A percentile compares a stretch with the other conserved stretches of the same genome.
Conservation (phyloP, 1,139 yeast species). For the Taphrina sp. region DNA sequence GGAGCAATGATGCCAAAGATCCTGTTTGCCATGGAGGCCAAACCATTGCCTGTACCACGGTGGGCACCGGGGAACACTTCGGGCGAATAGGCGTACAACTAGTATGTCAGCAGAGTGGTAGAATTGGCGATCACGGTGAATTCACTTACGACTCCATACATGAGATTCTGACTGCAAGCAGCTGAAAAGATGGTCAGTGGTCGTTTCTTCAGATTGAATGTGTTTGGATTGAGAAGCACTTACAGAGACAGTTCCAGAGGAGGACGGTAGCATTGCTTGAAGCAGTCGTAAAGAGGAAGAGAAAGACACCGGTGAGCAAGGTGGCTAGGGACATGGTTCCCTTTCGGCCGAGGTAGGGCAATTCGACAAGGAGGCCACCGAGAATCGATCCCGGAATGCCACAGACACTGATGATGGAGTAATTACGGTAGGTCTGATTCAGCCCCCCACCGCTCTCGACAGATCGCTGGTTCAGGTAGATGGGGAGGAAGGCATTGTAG, state of each 20-base stretch:
- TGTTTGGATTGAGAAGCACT: too few relatives aligned
- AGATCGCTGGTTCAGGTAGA: slow-evolving; percentile 52
- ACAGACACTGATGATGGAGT: slow-evolving; percentile 52
- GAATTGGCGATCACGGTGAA: too few relatives aligned
- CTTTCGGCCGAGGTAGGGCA: slow-evolving; percentile 52
- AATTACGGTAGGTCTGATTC: slow-evolving; percentile 53
- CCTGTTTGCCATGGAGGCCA: slow-evolving; percentile 53
- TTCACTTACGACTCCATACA: slow-evolving; percentile 58
- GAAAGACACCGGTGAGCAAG: slow-evolving; percentile 53
- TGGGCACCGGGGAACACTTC: slow-evolving; percentile 59
- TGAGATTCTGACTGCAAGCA: slow-evolving; percentile 53
- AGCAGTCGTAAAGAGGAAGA: slow-evolving; percentile 59
- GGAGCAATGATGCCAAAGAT: slow-evolving; percentile 50
- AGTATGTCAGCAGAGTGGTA: too few relatives aligned
- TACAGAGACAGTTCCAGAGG: slow-evolving; percentile 55
- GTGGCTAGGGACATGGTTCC: slow-evolving; percentile 60
- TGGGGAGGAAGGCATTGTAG: slow-evolving; percentile 54
- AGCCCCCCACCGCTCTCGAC: slow-evolving; percentile 48
- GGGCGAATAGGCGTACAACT: slow-evolving; percentile 58
- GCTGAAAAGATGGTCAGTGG: too few relatives aligned
- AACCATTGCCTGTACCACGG: slow-evolving; percentile 57
- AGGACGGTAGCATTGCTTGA: slow-evolving; percentile 53
- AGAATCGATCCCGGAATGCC: slow-evolving; percentile 59
- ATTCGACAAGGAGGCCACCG: slow-evolving; percentile 49
- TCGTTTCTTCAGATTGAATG: too few relatives aligned